Conservation (phyloP, 2,329 filamentous ascomycete genomes). For the Aspergillus terreus region DNA sequence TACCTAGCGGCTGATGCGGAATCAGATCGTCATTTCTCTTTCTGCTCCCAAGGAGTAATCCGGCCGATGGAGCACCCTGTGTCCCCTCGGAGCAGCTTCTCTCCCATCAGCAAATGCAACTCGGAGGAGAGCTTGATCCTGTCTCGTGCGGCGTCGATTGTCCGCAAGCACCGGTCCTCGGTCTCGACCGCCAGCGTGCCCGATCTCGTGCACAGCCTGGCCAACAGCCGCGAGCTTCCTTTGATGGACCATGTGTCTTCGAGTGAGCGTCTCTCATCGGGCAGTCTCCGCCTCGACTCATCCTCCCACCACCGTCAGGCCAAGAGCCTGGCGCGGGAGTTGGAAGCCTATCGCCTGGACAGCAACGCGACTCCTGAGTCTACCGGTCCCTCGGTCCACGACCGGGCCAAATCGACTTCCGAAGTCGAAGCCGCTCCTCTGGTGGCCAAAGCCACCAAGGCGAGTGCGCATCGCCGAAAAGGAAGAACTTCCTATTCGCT, state of each 20-base stretch:
- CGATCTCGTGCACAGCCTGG: conserved; percentile 41
- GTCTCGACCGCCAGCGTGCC: conserved; percentile 45
- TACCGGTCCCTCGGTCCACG: conserved; percentile 26
- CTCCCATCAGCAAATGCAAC: conserved; percentile 54
- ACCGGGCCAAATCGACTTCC: conserved; percentile 36
- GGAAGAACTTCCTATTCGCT: conserved; percentile 43
- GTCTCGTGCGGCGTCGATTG: conserved; percentile 46
- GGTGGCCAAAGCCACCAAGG: conserved; percentile 14
- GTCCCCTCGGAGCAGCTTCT: conserved; percentile 47
- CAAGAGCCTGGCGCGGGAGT: conserved; percentile 34
- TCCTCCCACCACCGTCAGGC: conserved; percentile 33
- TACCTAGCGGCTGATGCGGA: conserved; percentile 43
- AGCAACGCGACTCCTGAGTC: conserved; percentile 25
- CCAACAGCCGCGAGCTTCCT: conserved; percentile 38
- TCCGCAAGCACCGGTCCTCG: conserved; percentile 46
- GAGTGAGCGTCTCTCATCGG: conserved; percentile 14
- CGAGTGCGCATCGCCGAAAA: conserved; percentile 29
- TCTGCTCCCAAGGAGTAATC: conserved; percentile 39
- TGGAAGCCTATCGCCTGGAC: conserved; percentile 26
- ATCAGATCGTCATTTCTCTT: conserved; percentile 46
- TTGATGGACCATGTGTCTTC: conserved; percentile 21
- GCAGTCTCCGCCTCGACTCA: conserved; percentile 17
- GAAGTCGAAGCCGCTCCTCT: conserved; percentile 25
- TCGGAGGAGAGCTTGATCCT: conserved; percentile 56
- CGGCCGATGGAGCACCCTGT: conserved; percentile 38